These are phyloP conservation scores for Aspergillus homomorphus DNA, from an alignment of 495 filamentous ascomycete genomes.

Conservation along the genomic window DNA sequence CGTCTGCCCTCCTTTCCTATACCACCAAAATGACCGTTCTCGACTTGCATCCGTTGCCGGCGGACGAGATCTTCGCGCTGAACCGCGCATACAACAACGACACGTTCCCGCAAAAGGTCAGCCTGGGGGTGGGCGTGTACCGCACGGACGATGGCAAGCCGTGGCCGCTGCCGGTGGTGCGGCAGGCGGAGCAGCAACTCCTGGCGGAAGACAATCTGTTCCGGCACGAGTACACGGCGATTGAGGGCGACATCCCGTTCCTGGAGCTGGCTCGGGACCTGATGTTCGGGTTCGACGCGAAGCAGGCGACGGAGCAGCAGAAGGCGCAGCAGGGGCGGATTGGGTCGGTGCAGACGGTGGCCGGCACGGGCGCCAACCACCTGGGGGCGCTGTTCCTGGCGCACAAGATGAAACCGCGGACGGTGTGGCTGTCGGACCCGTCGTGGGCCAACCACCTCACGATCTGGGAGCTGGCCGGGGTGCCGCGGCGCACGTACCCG, in stretches of 20 bases:
- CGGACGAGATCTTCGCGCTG: conserved; percentile 50
- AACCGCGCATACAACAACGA: conserved; percentile 43
- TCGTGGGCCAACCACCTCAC: conserved; percentile 52
- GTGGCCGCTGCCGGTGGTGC: conserved; percentile 48
- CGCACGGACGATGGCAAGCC: conserved; percentile 53
- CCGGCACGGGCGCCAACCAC: conserved; percentile 88
- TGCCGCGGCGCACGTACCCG: conserved; percentile 46
- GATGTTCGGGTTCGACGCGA: conserved; percentile 45
- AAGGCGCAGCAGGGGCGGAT: conserved; percentile 36
- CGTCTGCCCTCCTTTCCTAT: neutral
- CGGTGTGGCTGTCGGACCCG: conserved; percentile 47
- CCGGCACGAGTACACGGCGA: conserved; percentile 49
- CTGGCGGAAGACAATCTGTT: conserved; percentile 36
- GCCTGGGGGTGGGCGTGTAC: conserved; percentile 48
- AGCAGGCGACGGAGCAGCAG: conserved; percentile 24
- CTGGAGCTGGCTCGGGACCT: conserved; percentile 42
- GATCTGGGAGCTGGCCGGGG: conserved; percentile 45
- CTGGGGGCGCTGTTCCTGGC: conserved; percentile 83
- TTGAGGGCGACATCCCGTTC: conserved; percentile 46
- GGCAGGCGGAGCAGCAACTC: conserved; percentile 43
- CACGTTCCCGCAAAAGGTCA: conserved; percentile 46
- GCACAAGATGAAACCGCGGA: conserved; percentile 42
- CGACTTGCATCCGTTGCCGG: conserved; percentile 37
- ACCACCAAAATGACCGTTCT: conserved; percentile 33
- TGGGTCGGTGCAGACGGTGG: conserved; percentile 69